A percentile compares a stretch with the other conserved stretches of the same genome.
phyloP scores from a whole-genome alignment of 805 yeast species.

The Debaryomyces tyrocola region DNA sequence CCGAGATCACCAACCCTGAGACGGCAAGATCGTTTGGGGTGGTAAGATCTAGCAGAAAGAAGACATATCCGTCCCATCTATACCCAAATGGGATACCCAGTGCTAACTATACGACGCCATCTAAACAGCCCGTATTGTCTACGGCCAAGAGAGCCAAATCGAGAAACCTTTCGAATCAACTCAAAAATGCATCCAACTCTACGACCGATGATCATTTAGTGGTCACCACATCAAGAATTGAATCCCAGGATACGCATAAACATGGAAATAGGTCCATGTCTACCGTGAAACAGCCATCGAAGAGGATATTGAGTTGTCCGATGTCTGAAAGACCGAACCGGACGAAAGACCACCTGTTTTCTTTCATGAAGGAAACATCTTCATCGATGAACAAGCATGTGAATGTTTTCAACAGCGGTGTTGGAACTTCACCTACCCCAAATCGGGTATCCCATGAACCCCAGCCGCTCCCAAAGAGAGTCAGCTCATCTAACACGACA shows the following conservation, averaged over 20 bases:
- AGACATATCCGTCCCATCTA: slow-evolving; percentile 18
- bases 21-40: not conserved
- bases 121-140: slow-evolving; percentile 9
- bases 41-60: slow-evolving; percentile 12
- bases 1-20: not conserved
- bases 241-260: slow-evolving; percentile 4
- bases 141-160: slow-evolving; percentile 22
- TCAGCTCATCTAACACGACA: not conserved
- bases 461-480: not conserved
- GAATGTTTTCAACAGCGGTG: slow-evolving; percentile 5
- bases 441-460: not conserved
- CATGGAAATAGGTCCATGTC: slow-evolving; percentile 8
- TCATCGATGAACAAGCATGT: slow-evolving; percentile 34
- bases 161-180: not conserved
- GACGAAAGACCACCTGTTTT: slow-evolving; percentile 20
- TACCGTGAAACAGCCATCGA: slow-evolving; percentile 12
- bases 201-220: slow-evolving; percentile 1
- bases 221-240: slow-evolving; percentile 18
- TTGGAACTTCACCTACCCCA: not conserved
- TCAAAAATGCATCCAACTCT: not conserved
- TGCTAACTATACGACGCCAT: slow-evolving; percentile 2
- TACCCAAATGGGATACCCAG: slow-evolving; percentile 10
- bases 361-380: slow-evolving; percentile 43
- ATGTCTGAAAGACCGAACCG: slow-evolving; percentile 15
- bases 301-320: slow-evolving; percentile 17